Evolutionary conservation across 2,329 filamentous ascomycete genomes (phyloP), one percentile per base, ranked within the genome.

Genomic region (Colletotrichum musae): DNA sequence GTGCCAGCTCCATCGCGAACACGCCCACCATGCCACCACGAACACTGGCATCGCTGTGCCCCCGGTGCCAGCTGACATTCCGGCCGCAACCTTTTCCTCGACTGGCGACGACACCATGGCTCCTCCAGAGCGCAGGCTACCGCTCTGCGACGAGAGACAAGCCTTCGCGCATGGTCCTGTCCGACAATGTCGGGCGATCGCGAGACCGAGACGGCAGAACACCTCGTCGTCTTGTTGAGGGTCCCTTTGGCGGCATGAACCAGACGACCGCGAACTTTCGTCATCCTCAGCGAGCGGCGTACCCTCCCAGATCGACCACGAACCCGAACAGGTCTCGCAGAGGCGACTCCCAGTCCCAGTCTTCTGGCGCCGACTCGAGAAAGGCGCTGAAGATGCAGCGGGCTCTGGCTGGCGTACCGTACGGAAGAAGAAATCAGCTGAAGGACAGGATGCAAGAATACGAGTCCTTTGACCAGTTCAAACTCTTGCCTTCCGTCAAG

Each of bases 301-400:
- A 52, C 26, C 57, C 52, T 41, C 21, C 57, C 13, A 47, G 58
- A 16, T 76, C 66, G 75, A 82, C 73, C 81, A 78, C 83, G 74
- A 73, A 58, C 65, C 60, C 64, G 70, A 68, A 36, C 32, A 66
- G 56, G 54, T 68, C 28, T 67, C 71, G 72, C 47, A 73, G 68
- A 53, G 79, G 81, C 72, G 76, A 81, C 80, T 60, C 60, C 56
- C 47, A 61, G 47, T 36, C 32, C 32, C 32, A 58, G 21, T 28
- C 70, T 54, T 28, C 70, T 54, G 6, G 48, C 58, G 51, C 32
- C 32, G 68, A 70, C 36, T 41, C 64, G 18, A 84, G 77, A 80
- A 95, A 97, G 78, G 95, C 95, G 5, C 85, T 98, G 79, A 97
- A 97, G 83, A 98, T 98, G 95, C 95, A 98, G 78, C 90, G 91